A percentile compares a stretch with the other conserved stretches of the same genome.
phyloP scores from a whole-genome alignment of 306 rosid genomes.

The Quercus engelmannii region DNA sequence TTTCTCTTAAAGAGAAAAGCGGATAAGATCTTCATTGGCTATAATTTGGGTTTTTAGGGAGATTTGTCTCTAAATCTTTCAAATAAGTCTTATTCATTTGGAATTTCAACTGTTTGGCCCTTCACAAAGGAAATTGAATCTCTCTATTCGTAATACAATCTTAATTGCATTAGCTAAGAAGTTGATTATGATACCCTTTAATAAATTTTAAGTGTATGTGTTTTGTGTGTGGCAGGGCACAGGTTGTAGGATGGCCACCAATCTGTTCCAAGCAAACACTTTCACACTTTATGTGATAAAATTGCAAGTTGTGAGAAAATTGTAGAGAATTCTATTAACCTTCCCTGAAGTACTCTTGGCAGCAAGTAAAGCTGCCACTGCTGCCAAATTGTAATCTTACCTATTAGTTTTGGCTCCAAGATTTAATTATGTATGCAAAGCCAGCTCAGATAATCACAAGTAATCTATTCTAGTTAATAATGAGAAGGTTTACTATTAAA shows the following conservation, averaged over 20 bases:
- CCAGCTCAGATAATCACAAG: slow-evolving; percentile 80
- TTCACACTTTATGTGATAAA: too few relatives aligned
- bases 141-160: not conserved
- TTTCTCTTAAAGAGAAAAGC: not conserved
- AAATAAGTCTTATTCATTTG: not conserved
- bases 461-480: slow-evolving; percentile 52
- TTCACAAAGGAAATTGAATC: not conserved
- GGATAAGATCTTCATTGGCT: not conserved
- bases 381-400: too few relatives aligned
- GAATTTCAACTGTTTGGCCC: not conserved
- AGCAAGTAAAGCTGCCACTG: too few relatives aligned
- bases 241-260: slow-evolving; percentile 99
- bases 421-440: slow-evolving; percentile 54
- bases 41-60: not conserved
- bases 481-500: too few relatives aligned
- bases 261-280: slow-evolving; percentile 41
- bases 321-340: too few relatives aligned
- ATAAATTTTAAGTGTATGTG: not conserved
- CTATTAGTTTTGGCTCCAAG: slow-evolving; percentile 1
- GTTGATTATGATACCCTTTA: not conserved
- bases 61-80: not conserved
- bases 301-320: too few relatives aligned
- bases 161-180: not conserved
- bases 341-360: too few relatives aligned
- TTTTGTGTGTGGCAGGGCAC: slow-evolving; percentile 57